Evolutionary conservation across 176 grass and related monocot species (phyloP), one percentile per base, ranked within the genome.

Genomic region (Bothriochloa decipiens): DNA sequence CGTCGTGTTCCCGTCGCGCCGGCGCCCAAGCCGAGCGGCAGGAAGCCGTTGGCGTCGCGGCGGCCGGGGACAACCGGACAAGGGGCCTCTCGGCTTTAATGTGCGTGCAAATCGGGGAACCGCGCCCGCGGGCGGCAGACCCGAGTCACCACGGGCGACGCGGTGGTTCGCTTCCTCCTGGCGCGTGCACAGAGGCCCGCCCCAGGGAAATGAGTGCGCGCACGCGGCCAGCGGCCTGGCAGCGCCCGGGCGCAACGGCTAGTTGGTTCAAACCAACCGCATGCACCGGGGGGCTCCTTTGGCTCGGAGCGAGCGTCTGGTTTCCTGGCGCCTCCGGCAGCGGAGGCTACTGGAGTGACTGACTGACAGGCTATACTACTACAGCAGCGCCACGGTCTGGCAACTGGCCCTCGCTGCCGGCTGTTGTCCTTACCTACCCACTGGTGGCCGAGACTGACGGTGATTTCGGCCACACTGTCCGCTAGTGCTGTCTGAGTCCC

Each of bases 161-260:
- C 29, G 4, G 6, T 5, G 37, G 6, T 6, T 5, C 39, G 39
- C 39, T 17, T 1, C 29, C 29, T 32, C 49, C 49, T 52, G 49
- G 49, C 16, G 16, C 49, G 13, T 52, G 50, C 39, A 8, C 4
- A n/a, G n/a, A n/a, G n/a, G 49, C 15, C 1, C 49, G 29, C 29
- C 29, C 20, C 20, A 58, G 55, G 69, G 50, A 53, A 50, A 55
- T 40, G 62, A 3, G 58, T 37, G 81, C 53, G 70, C 40, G 43
- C 82, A 20, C 61, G 70, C 45, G 40, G 8, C 1, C 40, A 32
- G 4, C 9, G 15, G 49, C 4, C 47, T 4, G 28, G 65, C 14
- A 23, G 20, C 18, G 52, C 18, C 18, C 20, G 55, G 55, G 6
- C 65, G 75, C 75, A 81, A 74, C 84, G 84, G 84, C 77, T 86